Evolutionary conservation across 108 stramenopile genomes (phyloP), one percentile per base, ranked within the genome.

Genomic region (Pseudonitzschia delicatissima): DNA sequence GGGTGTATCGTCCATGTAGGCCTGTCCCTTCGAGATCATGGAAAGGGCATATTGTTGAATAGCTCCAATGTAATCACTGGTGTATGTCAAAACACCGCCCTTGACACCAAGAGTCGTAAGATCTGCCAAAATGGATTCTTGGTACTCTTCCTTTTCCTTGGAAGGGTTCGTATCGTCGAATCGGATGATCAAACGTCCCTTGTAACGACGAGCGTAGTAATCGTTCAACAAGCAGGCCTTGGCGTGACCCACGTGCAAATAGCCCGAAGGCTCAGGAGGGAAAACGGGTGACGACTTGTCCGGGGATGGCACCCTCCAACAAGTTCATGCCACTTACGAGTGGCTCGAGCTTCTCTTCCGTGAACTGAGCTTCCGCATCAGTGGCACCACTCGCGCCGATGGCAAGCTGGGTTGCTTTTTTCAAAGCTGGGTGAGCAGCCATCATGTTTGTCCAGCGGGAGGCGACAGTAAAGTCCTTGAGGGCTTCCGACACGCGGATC

Each of bases 91-190:
- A 25, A 93, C 78, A 75, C 96, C 94, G 8, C 91, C 87, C 39
- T 82, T 77, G 60, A 98, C 92, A 28, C 92, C 92, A 70, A 93
- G 81, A 57, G 81, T 82, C 27, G 45, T 79, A 28, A 93, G 45
- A 74, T 94, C 95, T 67, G 88, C 90, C 48, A 93, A 66, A 62
- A 96, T 93, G 49, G 79, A 82, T 57, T 91, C 74, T 76, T 97
- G 96, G 64, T 86, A 99, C 75, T 99, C 99, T 55, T 91, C 97
- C 76, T 98, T 98, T 83, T 99, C 99, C 80, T 99, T 99, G 81
- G 83, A 84, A 6, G 99, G 99, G 72, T 99, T 99, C 35, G 99
- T 99, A 83, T 99, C 99, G 81, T 99, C 99, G 66, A 99, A 99
- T 23, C 92, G 77, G 11, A 93, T 77, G 52, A 98, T 78, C 42